Evolutionary conservation across 2,329 filamentous ascomycete species (phyloP).

Genomic region (Arthrobotrys megalospora): DNA sequence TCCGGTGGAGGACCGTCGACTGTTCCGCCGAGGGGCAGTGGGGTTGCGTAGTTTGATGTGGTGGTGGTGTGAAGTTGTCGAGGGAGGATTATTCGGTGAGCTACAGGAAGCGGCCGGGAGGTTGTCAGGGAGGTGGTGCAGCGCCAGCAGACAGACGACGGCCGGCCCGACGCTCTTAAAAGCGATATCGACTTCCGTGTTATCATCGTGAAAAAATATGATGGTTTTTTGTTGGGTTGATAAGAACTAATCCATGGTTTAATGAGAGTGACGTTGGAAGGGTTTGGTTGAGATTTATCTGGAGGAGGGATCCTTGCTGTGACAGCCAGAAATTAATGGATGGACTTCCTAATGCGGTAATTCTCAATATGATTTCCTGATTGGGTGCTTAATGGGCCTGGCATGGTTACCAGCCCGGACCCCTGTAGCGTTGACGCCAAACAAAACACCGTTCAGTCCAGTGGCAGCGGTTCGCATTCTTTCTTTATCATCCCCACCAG

Average conservation of each 20-base stretch:
- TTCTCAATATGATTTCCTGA: constrained; percentile 32
- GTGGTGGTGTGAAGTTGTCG: constrained; percentile 38
- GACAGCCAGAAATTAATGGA: constrained; percentile 13
- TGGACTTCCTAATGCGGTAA: constrained; percentile 20
- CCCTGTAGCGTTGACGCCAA: constrained; percentile 36
- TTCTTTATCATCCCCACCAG: constrained; percentile 20
- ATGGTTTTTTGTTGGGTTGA: background rate
- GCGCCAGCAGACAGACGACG: constrained; percentile 44
- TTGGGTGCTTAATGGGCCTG: constrained; percentile 36
- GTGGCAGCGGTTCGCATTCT: background rate
- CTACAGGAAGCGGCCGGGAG: constrained; percentile 31
- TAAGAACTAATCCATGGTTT: background rate
- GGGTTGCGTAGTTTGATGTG: constrained; percentile 39
- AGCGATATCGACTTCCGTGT: constrained; percentile 48
- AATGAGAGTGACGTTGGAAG: constrained; percentile 7
- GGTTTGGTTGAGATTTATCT: background rate
- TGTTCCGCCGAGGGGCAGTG: constrained; percentile 56
- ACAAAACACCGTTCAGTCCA: constrained; percentile 35
- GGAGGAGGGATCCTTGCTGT: background rate
- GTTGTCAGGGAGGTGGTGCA: constrained; percentile 27
- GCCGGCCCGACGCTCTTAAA: constrained; percentile 21
- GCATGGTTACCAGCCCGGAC: constrained; percentile 18
- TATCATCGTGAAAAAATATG: constrained; percentile 36
- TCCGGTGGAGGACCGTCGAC: constrained; percentile 56
- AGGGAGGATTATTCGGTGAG: constrained; percentile 20